These are phyloP conservation scores for Chlamydomonas incerta DNA, from an alignment of 139 green algal genomes.

Conservation along the genomic window DNA sequence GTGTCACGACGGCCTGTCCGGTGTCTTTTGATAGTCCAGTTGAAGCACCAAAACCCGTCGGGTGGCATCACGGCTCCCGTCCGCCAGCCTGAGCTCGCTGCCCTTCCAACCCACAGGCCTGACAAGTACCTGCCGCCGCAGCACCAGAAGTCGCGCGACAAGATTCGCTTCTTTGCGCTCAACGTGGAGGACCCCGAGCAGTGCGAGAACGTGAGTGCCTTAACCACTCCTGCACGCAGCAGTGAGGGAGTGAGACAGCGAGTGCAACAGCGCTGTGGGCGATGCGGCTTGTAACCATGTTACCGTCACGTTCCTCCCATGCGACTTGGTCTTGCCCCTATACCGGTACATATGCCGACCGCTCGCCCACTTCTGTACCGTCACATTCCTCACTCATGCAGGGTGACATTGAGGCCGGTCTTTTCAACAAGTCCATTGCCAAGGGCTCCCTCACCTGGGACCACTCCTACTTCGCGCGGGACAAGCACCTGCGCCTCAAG, in stretches of 20 bases:
- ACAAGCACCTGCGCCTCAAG: conserved; percentile 3
- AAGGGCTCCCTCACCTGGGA: not conserved
- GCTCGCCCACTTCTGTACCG: no score
- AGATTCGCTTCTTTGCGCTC: conserved; percentile 12
- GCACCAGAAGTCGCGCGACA: not conserved
- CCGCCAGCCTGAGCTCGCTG: no score
- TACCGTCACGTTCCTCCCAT: not conserved
- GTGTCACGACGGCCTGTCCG: not conserved
- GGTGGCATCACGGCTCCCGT: no score
- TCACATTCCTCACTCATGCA: not conserved
- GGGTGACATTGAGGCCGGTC: conserved; percentile 10
- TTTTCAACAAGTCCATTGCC: not conserved
- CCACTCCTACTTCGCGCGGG: not conserved
- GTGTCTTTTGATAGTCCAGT: no score
- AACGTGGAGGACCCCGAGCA: conserved; percentile 27
- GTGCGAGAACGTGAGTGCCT: not conserved
- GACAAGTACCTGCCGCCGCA: conserved; percentile 35
- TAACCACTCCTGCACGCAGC: no score
- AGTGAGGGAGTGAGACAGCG: no score
- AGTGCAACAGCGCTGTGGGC: no score
- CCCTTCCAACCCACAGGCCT: no score
- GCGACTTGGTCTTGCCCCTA: no score
- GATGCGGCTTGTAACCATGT: not conserved
- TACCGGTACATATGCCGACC: no score
- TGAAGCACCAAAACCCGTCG: no score